Percentiles rank a stretch among this genome's conserved stretches.
phyloP scores from a whole-genome alignment of 768 basidiomycete genomes.

The Terana coerulea region DNA sequence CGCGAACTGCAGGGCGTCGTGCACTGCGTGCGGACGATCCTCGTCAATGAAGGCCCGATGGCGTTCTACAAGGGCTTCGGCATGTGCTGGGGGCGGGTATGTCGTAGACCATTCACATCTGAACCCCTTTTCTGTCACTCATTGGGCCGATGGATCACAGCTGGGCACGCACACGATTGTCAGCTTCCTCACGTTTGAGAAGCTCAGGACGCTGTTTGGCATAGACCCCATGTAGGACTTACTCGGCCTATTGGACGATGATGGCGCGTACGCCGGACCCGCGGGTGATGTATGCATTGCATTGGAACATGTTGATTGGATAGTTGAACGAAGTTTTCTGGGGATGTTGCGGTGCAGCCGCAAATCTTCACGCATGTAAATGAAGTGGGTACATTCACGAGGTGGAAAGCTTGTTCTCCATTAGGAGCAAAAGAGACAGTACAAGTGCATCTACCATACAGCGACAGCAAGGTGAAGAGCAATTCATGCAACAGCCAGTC shows the following conservation, averaged over 20 bases:
- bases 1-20: slow-evolving; percentile 25
- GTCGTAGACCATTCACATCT: slow-evolving; percentile 9
- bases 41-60: slow-evolving; percentile 28
- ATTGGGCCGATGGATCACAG: slow-evolving; percentile 14
- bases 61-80: slow-evolving; percentile 37
- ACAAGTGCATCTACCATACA: neutral
- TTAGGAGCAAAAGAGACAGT: neutral
- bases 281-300: too few relatives aligned
- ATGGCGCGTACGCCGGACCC: too few relatives aligned
- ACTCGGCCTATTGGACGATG: slow-evolving; percentile 2
- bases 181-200: slow-evolving; percentile 33
- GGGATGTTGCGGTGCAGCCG: too few relatives aligned
- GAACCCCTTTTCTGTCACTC: neutral
- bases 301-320: too few relatives aligned
- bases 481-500: neutral
- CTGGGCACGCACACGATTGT: slow-evolving; percentile 34
- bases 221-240: slow-evolving; percentile 28
- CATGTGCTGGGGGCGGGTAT: slow-evolving; percentile 37
- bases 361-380: too few relatives aligned
- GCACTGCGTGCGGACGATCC: slow-evolving; percentile 28
- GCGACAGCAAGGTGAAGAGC: neutral
- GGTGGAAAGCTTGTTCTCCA: neutral
- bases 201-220: slow-evolving; percentile 27
- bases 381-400: too few relatives aligned
- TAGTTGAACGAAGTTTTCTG: too few relatives aligned